Conservation (phyloP, 495 filamentous ascomycete genomes). For the Hyaloscypha finlandica region DNA sequence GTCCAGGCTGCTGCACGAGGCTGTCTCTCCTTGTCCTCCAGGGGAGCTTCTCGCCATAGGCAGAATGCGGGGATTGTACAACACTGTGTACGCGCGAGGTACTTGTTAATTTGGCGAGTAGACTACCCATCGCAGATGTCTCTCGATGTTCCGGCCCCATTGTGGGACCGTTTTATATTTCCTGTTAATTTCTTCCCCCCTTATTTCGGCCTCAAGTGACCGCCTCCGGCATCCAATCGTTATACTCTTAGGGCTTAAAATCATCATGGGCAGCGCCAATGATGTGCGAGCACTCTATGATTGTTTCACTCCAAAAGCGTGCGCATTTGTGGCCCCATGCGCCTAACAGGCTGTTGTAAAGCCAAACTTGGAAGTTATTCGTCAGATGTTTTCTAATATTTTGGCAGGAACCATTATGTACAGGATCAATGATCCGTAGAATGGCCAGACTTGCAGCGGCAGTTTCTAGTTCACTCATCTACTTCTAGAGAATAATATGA, state of each 20-base stretch:
- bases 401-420: conserved; percentile 7
- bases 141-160: background rate
- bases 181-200: background rate
- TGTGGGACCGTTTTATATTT: background rate
- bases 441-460: conserved; percentile 11
- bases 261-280: background rate
- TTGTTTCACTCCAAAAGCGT: background rate
- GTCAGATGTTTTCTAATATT: background rate
- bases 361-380: conserved; percentile 1
- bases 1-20: conserved; percentile 11
- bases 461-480: conserved; percentile 12
- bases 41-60: background rate
- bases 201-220: background rate
- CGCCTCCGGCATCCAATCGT: background rate
- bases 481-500: conserved; percentile 16
- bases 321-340: conserved; percentile 5
- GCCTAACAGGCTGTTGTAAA: conserved; percentile 13
- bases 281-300: background rate
- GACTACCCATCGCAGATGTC: background rate
- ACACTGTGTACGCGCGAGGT: background rate
- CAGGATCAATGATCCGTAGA: conserved; percentile 13
- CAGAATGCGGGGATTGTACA: conserved; percentile 3
- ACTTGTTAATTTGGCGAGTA: background rate
- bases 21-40: background rate
- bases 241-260: background rate